Base-by-base conservation (phyloP, 2,329 filamentous ascomycete species). In the Beauveria bassiana region DNA sequence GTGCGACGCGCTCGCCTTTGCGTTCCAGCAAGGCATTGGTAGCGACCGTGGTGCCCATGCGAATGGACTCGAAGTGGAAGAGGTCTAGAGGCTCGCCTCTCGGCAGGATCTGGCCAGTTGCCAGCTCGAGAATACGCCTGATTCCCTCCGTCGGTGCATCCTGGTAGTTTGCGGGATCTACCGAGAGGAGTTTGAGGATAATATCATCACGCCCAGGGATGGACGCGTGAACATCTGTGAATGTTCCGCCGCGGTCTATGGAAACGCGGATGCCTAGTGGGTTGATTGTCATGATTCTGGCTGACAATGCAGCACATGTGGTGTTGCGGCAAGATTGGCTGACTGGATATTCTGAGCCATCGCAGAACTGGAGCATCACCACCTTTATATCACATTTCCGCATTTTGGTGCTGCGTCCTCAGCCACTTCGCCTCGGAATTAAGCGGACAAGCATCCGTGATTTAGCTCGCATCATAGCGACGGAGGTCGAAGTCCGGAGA, bases 31-130 rank as follows among this genome's bases (percentile, higher is more conserved):
- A 74, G 1, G 88, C 88, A 71, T 91, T 91, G 0, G 88, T 91
- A 1, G 88, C 88, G 2, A 91, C 88, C 0, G 88, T 91, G 0
- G 89, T 91, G n/a, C 89, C 88, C 87, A 91, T 91, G 24, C 88
- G 84, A 68, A 91, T 90, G 61, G 84, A 88, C 69, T 89, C 86
- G 43, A 78, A 71, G 12, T 71, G 67, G 0, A 69, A 70, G 1
- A 75, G 70, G 12, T 76, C 72, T 12, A 77, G 57, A 7, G 71
- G 61, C 1, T 70, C 67, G 1, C 72, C 74, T 5, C 73, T 68
- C 0, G 75, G 72, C 18, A 76, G 67, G 2, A 70, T 63, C 6
- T 67, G 68, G 3, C 69, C 68, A 1, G 71, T 70, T 6, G 71
- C 73, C 18, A 69, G 66, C 66, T 72, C 73, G 12, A 76, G 65